phyloP scores from a whole-genome alignment of 1,284 basidiomycete genomes.

The Ceratobasidium papillatum region DNA sequence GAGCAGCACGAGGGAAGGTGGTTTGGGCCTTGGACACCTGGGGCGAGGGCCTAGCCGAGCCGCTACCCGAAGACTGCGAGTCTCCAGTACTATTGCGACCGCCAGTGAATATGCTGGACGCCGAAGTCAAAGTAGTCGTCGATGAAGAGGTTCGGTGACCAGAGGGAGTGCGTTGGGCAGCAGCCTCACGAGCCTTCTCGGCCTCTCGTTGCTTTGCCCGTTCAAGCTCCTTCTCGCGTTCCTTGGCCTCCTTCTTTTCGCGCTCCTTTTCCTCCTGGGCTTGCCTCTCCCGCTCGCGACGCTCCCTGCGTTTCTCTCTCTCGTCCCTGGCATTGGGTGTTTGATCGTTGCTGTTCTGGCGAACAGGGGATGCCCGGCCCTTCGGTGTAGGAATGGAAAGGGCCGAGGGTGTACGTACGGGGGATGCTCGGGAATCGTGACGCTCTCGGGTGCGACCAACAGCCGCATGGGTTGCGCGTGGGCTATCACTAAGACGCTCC shows the following conservation, averaged over 20 bases:
- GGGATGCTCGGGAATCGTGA: slow-evolving; percentile 14
- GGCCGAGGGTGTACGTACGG: slow-evolving; percentile 19
- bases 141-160: slow-evolving; percentile 25
- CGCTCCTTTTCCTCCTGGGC: slow-evolving; percentile 19
- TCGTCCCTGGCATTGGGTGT: slow-evolving; percentile 33
- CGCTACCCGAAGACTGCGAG: slow-evolving; percentile 26
- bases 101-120: slow-evolving; percentile 32
- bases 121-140: slow-evolving; percentile 31
- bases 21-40: slow-evolving; percentile 14
- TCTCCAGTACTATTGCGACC: slow-evolving; percentile 34
- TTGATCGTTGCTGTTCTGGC: slow-evolving; percentile 18
- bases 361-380: slow-evolving; percentile 28
- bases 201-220: slow-evolving; percentile 20
- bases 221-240: slow-evolving; percentile 28
- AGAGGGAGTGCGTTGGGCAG: background rate
- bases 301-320: slow-evolving; percentile 24
- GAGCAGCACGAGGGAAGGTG: slow-evolving; percentile 30
- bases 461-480: slow-evolving; percentile 21
- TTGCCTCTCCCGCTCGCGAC: slow-evolving; percentile 26
- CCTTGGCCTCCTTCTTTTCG: slow-evolving; percentile 5
- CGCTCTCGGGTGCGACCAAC: slow-evolving; percentile 23
- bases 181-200: slow-evolving; percentile 9
- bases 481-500: slow-evolving; percentile 28
- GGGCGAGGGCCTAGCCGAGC: slow-evolving; percentile 16
- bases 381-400: slow-evolving; percentile 22